phyloP scores from a whole-genome alignment of 2,329 filamentous ascomycete genomes.

The Monosporascus sp. region DNA sequence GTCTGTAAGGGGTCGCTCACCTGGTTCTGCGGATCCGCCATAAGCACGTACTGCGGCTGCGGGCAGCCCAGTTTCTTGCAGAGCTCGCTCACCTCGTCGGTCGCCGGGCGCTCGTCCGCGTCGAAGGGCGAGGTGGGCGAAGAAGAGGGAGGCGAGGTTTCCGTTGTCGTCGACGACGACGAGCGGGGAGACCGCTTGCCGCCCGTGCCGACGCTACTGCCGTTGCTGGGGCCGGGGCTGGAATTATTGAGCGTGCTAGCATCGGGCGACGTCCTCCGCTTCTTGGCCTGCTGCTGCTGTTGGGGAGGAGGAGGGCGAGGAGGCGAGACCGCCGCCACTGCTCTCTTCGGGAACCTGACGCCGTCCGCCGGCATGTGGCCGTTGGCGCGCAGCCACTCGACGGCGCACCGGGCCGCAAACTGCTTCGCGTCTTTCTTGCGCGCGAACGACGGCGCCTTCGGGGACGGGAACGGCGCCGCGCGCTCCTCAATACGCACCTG shows the following conservation, averaged over 20 bases:
- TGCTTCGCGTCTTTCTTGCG: constrained; percentile 51
- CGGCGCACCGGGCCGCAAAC: constrained; percentile 46
- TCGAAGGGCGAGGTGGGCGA: constrained; percentile 12
- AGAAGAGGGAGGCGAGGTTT: too few species aligned
- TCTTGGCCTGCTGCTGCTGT: background rate
- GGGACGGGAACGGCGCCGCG: constrained; percentile 16
- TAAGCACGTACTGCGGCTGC: constrained; percentile 30
- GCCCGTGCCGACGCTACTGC: background rate
- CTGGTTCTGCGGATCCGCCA: constrained; percentile 7
- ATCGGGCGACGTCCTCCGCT: background rate
- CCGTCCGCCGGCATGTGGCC: constrained; percentile 21
- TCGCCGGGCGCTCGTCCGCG: constrained; percentile 11
- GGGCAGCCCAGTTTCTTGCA: constrained; percentile 28
- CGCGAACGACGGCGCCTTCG: constrained; percentile 32
- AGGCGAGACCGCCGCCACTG: background rate
- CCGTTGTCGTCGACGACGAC: background rate
- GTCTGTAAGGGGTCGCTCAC: background rate
- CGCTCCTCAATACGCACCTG: constrained; percentile 21
- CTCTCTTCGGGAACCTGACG: constrained; percentile 5
- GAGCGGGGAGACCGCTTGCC: background rate
- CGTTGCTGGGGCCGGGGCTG: background rate
- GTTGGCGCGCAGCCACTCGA: constrained; percentile 34
- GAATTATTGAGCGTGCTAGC: background rate
- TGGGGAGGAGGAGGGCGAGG: background rate
- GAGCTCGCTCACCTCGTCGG: constrained; percentile 25